These are phyloP conservation scores for Eucalyptus tenuipes DNA, from an alignment of 345 rosid species.

Conservation along the genomic window DNA sequence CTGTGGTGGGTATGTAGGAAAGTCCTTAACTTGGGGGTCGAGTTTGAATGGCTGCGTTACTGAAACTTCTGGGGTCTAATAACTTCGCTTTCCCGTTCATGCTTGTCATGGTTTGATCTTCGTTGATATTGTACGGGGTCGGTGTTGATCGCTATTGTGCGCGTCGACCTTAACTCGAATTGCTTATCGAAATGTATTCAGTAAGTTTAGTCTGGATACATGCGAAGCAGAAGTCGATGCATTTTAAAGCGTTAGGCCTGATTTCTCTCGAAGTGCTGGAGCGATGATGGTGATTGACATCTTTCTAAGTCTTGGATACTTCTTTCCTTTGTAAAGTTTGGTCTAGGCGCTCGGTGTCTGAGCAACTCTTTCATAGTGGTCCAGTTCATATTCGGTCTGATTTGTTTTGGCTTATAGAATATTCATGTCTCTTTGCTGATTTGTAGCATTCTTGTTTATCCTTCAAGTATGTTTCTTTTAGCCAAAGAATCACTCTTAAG, in stretches of 20 bases:
- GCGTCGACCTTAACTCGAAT: not conserved
- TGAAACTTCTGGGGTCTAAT: not conserved
- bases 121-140: not conserved
- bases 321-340: not conserved
- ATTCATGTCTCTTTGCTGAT: not conserved
- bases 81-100: not conserved
- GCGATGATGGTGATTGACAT: not conserved
- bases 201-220: not conserved
- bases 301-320: not conserved
- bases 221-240: not conserved
- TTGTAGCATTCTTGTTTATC: not conserved
- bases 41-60: not conserved
- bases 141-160: not conserved
- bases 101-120: not conserved
- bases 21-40: not conserved
- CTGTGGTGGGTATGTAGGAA: not conserved
- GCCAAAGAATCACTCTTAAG: no score
- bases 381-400: not conserved
- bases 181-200: not conserved
- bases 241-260: not conserved
- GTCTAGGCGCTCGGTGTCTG: not conserved
- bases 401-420: not conserved
- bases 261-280: not conserved
- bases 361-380: not conserved
- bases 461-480: no score